These are phyloP conservation scores for Domatiomyces catenatus DNA, from an alignment of 2,329 filamentous ascomycete genomes.

Conservation along the genomic window DNA sequence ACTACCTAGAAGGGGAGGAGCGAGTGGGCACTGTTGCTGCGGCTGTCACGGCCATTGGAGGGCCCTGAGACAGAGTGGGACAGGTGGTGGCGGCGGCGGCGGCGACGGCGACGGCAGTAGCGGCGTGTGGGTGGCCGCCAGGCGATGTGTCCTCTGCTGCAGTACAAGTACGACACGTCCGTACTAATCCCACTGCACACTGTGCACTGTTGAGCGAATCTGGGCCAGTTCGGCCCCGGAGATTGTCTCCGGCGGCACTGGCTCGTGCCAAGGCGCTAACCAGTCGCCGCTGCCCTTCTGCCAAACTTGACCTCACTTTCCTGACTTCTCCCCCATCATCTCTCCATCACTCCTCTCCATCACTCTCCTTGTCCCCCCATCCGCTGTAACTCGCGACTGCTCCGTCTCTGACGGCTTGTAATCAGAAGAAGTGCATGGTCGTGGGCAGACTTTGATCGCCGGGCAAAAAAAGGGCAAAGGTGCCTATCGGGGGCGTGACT, in stretches of 20 bases:
- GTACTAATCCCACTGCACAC: no score
- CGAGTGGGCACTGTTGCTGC: not conserved
- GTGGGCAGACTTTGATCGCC: not conserved
- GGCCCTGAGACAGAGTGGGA: not conserved
- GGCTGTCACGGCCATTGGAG: not conserved
- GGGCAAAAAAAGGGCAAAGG: not conserved
- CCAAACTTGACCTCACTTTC: not conserved
- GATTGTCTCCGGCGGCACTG: not conserved
- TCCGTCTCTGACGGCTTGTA: not conserved
- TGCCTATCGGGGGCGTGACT: not conserved
- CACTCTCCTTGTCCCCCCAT: not conserved
- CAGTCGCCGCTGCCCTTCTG: not conserved
- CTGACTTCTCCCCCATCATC: not conserved
- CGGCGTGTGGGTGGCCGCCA: not conserved
- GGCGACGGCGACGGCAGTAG: not conserved
- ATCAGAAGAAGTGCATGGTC: not conserved
- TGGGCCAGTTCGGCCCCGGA: not conserved
- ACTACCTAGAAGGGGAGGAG: not conserved
- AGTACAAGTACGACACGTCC: no score
- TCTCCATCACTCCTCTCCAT: not conserved
- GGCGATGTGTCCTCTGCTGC: slow-evolving; percentile 1
- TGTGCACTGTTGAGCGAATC: no score
- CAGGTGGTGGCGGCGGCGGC: not conserved
- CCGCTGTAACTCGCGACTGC: not conserved
- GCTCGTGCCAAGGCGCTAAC: not conserved